Evolutionary conservation across 2,329 filamentous ascomycete genomes (phyloP).

Genomic region (Cercospora brassicicola): DNA sequence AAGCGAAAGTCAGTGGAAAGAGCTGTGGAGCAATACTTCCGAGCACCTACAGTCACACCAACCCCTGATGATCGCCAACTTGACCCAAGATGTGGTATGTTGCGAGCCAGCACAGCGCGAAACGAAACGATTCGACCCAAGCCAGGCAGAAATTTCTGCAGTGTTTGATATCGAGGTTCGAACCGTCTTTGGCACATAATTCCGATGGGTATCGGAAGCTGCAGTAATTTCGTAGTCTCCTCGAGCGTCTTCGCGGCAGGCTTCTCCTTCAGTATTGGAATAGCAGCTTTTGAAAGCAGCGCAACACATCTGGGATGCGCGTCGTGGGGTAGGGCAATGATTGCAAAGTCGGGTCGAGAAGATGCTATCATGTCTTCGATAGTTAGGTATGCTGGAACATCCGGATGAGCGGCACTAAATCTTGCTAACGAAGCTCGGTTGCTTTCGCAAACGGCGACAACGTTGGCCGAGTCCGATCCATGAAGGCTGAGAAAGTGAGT

Average conservation of each 20-base stretch:
- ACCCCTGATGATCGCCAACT: not conserved
- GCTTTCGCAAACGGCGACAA: not conserved
- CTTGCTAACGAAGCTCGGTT: not conserved
- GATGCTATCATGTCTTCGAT: not conserved
- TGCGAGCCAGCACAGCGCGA: not conserved
- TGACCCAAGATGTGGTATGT: not conserved
- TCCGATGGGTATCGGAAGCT: not conserved
- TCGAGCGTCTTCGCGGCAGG: not conserved
- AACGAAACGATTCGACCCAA: not conserved
- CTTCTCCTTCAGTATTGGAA: not conserved
- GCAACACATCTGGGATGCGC: not conserved
- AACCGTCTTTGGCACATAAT: not conserved
- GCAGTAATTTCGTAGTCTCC: not conserved
- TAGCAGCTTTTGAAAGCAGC: not conserved
- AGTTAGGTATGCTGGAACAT: not conserved
- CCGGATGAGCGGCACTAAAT: not conserved
- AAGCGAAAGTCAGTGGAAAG: not conserved
- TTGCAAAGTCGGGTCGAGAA: not conserved
- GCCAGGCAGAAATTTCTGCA: not conserved
- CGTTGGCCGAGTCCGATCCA: not conserved
- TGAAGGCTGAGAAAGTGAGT: not conserved
- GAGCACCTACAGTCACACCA: not conserved
- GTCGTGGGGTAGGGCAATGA: not conserved
- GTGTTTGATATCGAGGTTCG: not conserved
- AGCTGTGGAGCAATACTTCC: not conserved